phyloP scores from a whole-genome alignment of 2,329 filamentous ascomycete species.

The Penicillium hordei region DNA sequence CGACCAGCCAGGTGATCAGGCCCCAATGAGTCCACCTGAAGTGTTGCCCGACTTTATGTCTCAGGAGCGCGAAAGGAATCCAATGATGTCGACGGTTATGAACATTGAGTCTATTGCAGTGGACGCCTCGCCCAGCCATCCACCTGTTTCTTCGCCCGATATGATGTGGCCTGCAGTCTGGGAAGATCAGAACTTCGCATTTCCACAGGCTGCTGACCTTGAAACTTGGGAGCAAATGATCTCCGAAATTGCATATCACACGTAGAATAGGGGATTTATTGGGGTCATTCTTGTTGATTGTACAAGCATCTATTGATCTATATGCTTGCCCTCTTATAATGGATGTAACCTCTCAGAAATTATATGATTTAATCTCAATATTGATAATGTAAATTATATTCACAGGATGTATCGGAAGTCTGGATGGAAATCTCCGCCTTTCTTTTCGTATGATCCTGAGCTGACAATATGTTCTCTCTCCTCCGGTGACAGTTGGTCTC shows the following conservation, averaged over 20 bases:
- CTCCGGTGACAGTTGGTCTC: conserved; percentile 9
- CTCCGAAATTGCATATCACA: conserved; percentile 16
- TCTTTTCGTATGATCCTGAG: conserved; percentile 15
- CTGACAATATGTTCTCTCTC: conserved; percentile 10
- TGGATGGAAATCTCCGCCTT: conserved; percentile 14
- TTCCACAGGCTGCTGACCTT: conserved; percentile 14
- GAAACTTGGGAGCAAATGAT: conserved; percentile 18
- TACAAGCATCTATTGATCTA: neutral
- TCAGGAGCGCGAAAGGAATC: neutral
- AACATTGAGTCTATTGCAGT: neutral
- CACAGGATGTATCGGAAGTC: conserved; percentile 16
- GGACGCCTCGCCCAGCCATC: neutral
- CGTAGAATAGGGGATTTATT: neutral
- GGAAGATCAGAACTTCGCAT: conserved; percentile 15
- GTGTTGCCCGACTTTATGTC: conserved; percentile 4
- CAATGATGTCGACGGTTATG: neutral
- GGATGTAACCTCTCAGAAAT: neutral
- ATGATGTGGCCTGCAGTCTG: conserved; percentile 15
- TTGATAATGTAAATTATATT: neutral
- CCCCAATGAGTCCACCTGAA: conserved; percentile 1
- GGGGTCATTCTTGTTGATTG: neutral
- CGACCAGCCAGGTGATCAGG: neutral
- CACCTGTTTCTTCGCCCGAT: conserved; percentile 6
- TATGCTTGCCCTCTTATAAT: neutral
- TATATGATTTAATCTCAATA: neutral